Conservation (phyloP, 345 rosid species). For the Syzygium jambos region DNA sequence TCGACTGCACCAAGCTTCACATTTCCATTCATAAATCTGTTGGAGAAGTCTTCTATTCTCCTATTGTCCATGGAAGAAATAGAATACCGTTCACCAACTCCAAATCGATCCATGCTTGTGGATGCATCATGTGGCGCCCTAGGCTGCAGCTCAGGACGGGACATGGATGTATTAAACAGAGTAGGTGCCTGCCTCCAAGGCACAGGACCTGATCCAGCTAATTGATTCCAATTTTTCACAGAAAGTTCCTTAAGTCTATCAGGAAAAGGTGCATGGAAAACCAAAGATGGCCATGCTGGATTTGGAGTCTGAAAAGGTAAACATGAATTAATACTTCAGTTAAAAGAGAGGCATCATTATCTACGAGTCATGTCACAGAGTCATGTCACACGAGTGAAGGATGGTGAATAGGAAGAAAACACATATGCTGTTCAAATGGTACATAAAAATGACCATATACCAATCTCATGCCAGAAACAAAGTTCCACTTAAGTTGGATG, state of each 20-base stretch:
- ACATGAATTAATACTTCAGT: not conserved
- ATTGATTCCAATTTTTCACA: conserved; percentile 52
- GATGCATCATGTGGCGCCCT: conserved; percentile 43
- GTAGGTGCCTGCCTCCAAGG: conserved; percentile 73
- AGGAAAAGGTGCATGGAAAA: conserved; percentile 30
- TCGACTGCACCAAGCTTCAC: conserved; percentile 32
- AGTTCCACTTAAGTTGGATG: not conserved
- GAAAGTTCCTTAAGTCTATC: conserved; percentile 50
- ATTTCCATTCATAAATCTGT: conserved; percentile 48
- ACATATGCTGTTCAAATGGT: not conserved
- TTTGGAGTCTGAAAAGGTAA: conserved; percentile 47
- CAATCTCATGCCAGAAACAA: not conserved
- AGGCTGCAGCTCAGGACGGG: conserved; percentile 48
- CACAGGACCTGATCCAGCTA: conserved; percentile 67
- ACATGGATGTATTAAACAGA: conserved; percentile 45
- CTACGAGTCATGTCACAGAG: not conserved
- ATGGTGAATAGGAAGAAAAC: not conserved
- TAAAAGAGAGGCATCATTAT: not conserved
- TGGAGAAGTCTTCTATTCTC: conserved; percentile 50
- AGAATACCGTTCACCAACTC: conserved; percentile 25
- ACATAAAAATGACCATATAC: not conserved
- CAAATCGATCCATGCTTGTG: conserved; percentile 33
- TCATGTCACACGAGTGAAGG: not conserved
- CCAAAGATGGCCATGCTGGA: conserved; percentile 36
- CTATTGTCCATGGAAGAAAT: conserved; percentile 39